phyloP scores from a whole-genome alignment of 805 yeast species.

The Sungouiella blattae region DNA sequence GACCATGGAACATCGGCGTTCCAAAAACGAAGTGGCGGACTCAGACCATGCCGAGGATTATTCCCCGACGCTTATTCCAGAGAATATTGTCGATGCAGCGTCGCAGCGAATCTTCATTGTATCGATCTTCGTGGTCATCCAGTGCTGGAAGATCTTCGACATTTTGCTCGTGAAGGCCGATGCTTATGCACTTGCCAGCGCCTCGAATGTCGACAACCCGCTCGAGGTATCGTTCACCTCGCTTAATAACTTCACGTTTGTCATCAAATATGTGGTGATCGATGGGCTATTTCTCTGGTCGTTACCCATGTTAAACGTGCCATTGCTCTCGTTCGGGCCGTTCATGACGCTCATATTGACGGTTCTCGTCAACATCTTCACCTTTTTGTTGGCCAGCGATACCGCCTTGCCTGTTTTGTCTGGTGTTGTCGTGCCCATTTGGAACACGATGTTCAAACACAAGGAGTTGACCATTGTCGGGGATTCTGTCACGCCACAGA shows the following conservation, averaged over 20 bases:
- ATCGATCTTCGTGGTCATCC: constrained; percentile 70
- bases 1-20: no score
- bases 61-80: constrained; percentile 73
- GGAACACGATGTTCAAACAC: constrained; percentile 40
- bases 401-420: constrained; percentile 46
- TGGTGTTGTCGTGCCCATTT: constrained; percentile 33
- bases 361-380: constrained; percentile 41
- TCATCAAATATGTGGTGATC: constrained; percentile 65
- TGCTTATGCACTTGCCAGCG: constrained; percentile 4
- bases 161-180: constrained; percentile 54
- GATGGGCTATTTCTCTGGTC: constrained; percentile 70
- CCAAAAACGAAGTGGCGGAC: no score
- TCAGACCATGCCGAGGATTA: no score
- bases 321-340: constrained; percentile 66
- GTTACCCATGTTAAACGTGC: constrained; percentile 74
- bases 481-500: constrained; percentile 35
- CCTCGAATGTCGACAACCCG: background rate
- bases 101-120: constrained; percentile 69
- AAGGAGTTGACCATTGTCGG: constrained; percentile 54
- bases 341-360: constrained; percentile 50
- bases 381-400: constrained; percentile 53
- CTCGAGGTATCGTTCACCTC: constrained; percentile 21
- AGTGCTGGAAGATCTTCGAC: constrained; percentile 82
- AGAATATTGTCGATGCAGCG: constrained; percentile 62
- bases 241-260: constrained; percentile 53